These are phyloP conservation scores for Phyllosticta citribraziliensis DNA, from an alignment of 2,329 filamentous ascomycete species.

Conservation along the genomic window DNA sequence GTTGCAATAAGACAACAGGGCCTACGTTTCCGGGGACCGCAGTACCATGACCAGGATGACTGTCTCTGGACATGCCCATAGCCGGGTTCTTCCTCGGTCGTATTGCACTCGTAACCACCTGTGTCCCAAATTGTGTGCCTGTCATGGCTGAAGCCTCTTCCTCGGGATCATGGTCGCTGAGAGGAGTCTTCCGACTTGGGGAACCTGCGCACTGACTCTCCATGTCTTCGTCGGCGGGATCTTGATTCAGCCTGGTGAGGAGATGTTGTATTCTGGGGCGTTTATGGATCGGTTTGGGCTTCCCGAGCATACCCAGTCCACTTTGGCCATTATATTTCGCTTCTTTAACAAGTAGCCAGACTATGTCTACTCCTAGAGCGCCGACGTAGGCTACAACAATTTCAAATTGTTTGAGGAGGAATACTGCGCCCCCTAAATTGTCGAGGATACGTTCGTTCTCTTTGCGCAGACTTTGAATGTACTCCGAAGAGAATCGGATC, in stretches of 20 bases:
- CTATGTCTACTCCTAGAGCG: not conserved
- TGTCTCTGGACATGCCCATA: not conserved
- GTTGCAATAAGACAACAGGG: not conserved
- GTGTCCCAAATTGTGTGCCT: slow-evolving; percentile 1
- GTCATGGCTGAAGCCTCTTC: not conserved
- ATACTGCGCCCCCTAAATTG: slow-evolving; percentile 2
- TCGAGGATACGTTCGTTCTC: not conserved
- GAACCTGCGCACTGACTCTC: not conserved
- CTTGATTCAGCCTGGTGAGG: not conserved
- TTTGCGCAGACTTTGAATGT: slow-evolving; percentile 10
- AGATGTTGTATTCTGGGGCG: not conserved
- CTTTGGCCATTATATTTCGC: not conserved
- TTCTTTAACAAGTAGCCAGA: not conserved
- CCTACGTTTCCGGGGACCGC: not conserved
- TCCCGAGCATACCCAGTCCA: not conserved
- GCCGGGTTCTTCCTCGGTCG: not conserved
- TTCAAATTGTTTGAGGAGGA: slow-evolving; percentile 11
- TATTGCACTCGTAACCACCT: not conserved
- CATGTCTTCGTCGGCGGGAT: not conserved
- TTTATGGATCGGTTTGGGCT: not conserved
- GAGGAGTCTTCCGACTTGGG: not conserved
- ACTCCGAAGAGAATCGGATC: slow-evolving; percentile 14
- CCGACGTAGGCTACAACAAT: not conserved
- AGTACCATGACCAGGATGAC: not conserved
- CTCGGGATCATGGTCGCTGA: not conserved